These are phyloP conservation scores for Butyriboletus loyo DNA, from an alignment of 768 basidiomycete species.

Conservation along the genomic window DNA sequence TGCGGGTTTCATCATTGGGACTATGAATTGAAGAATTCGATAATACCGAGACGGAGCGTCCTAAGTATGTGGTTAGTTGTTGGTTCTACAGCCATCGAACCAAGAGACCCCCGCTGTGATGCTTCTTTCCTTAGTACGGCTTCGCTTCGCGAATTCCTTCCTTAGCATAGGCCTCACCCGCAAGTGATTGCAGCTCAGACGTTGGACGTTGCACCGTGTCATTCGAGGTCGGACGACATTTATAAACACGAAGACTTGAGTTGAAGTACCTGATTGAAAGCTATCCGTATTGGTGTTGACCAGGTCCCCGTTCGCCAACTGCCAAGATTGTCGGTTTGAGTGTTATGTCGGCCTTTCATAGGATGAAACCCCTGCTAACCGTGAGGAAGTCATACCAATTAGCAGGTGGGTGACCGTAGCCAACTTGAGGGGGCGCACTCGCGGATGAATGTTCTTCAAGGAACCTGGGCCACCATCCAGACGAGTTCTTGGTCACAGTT, in stretches of 20 bases:
- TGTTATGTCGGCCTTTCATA: background rate
- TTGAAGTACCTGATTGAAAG: background rate
- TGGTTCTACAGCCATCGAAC: background rate
- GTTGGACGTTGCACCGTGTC: background rate
- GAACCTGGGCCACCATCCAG: background rate
- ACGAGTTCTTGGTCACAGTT: background rate
- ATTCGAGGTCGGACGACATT: background rate
- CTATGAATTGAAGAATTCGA: background rate
- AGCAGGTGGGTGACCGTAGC: background rate
- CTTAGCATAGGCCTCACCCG: background rate
- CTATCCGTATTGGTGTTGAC: background rate
- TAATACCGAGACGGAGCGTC: background rate
- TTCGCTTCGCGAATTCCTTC: background rate
- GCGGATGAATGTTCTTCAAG: background rate
- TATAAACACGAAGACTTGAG: background rate
- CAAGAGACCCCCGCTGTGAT: background rate
- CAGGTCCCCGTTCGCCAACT: background rate
- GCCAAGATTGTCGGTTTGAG: background rate
- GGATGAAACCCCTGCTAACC: background rate
- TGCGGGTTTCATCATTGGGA: background rate
- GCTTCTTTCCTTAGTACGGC: background rate
- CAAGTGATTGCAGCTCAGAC: background rate
- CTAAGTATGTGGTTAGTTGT: no score
- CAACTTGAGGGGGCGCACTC: background rate
- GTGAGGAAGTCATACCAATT: background rate